These are phyloP conservation scores for Halophytophthora polymorphica DNA, from an alignment of 352 stramenopile genomes.

Conservation along the genomic window DNA sequence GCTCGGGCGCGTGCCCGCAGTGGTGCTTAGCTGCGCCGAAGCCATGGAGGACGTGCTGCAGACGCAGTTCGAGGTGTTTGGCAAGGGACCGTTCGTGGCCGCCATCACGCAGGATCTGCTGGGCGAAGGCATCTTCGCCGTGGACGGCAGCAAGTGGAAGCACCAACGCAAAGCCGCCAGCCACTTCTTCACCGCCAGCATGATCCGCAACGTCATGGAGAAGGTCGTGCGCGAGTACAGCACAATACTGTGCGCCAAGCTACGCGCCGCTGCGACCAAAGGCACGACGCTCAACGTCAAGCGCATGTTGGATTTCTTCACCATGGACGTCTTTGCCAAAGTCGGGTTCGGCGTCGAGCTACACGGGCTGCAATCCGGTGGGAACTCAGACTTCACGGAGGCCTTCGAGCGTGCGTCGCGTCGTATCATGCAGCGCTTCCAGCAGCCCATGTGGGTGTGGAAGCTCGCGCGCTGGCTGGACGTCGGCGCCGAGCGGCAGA, in stretches of 20 bases:
- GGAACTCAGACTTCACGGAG: conserved; percentile 27
- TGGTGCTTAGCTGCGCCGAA: conserved; percentile 38
- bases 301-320: conserved; percentile 48
- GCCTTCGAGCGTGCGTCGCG: conserved; percentile 33
- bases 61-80: conserved; percentile 74
- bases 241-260: conserved; percentile 21
- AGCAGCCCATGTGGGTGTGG: conserved; percentile 35
- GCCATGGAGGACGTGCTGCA: conserved; percentile 57
- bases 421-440: conserved; percentile 34
- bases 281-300: conserved; percentile 40
- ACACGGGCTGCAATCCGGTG: conserved; percentile 32
- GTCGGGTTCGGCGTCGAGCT: conserved; percentile 73
- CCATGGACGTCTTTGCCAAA: conserved; percentile 73
- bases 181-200: conserved; percentile 81
- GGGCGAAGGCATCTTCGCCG: conserved; percentile 70
- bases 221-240: conserved; percentile 41
- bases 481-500: conserved; percentile 20
- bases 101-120: conserved; percentile 58
- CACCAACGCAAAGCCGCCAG: conserved; percentile 83
- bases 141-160: conserved; percentile 63
- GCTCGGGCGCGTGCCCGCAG: conserved; percentile 30
- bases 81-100: conserved; percentile 43
- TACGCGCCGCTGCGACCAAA: conserved; percentile 10
- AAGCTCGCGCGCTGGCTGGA: conserved; percentile 32
- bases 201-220: conserved; percentile 52